Evolutionary conservation across 75 land plant genomes (phyloP).

Genomic region (Isoetes taiwanensis): DNA sequence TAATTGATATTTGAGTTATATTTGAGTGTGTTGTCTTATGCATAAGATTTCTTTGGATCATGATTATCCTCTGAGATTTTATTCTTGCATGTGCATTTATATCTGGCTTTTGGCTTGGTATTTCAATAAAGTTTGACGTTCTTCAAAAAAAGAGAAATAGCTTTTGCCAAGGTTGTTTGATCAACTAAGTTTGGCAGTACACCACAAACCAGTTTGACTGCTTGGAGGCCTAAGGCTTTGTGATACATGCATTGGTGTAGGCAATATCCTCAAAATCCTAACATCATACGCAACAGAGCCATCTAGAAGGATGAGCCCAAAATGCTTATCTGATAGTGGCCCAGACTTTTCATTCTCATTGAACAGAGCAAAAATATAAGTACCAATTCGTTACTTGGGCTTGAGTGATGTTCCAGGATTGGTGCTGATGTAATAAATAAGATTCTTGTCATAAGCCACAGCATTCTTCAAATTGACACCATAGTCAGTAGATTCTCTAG

Average conservation of each 20-base stretch:
- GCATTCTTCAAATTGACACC: constrained; percentile 22
- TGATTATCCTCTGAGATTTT: too few relatives aligned
- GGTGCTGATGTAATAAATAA: constrained; percentile 10
- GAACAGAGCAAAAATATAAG: constrained; percentile 21
- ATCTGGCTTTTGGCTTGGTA: too few relatives aligned
- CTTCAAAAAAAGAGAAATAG: too few relatives aligned
- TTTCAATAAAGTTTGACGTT: too few relatives aligned
- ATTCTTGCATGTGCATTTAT: too few relatives aligned
- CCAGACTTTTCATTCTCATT: constrained; percentile 17
- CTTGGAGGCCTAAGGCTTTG: not conserved
- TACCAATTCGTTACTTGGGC: constrained; percentile 7
- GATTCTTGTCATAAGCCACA: constrained; percentile 11
- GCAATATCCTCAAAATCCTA: too few relatives aligned
- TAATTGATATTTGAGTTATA: too few relatives aligned
- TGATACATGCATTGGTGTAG: not conserved
- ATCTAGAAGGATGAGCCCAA: constrained; percentile 6
- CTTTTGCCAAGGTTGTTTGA: too few relatives aligned
- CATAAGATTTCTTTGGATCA: too few relatives aligned
- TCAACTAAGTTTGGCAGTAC: too few relatives aligned
- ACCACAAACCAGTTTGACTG: not conserved
- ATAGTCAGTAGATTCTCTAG: not conserved
- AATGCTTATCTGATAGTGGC: constrained; percentile 5
- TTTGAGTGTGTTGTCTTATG: too few relatives aligned
- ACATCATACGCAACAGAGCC: constrained; percentile 1
- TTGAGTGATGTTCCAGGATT: constrained; percentile 12